Percentiles rank a stretch among this genome's conserved stretches.
phyloP scores from a whole-genome alignment of 2,329 filamentous ascomycete genomes.

The Fusarium chlamydosporum region DNA sequence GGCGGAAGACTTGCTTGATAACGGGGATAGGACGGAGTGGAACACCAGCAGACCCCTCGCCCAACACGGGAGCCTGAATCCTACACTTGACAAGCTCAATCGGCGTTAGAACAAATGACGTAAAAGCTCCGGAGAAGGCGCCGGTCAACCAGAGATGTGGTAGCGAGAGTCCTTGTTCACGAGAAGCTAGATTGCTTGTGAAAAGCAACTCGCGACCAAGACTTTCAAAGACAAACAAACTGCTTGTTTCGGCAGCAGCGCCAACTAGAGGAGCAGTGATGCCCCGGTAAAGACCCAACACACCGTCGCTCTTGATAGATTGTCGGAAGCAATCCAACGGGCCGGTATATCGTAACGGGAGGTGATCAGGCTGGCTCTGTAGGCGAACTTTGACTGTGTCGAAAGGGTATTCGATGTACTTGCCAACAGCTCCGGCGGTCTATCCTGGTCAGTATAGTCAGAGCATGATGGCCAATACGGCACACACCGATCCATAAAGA shows the following conservation, averaged over 20 bases:
- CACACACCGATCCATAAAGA: constrained; percentile 83
- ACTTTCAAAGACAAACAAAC: constrained; percentile 92
- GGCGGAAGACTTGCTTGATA: constrained; percentile 82
- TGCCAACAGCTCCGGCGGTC: constrained; percentile 88
- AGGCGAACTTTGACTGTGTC: constrained; percentile 98
- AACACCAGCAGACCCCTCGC: constrained; percentile 59
- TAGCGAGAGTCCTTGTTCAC: constrained; percentile 77
- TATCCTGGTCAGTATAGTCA: constrained; percentile 53
- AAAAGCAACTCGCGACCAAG: constrained; percentile 77
- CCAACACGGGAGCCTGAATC: constrained; percentile 81
- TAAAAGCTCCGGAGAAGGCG: constrained; percentile 88
- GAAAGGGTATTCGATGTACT: constrained; percentile 98
- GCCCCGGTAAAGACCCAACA: constrained; percentile 87
- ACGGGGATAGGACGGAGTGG: constrained; percentile 76
- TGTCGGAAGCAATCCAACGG: constrained; percentile 95
- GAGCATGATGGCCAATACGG: background rate
- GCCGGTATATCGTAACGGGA: constrained; percentile 85
- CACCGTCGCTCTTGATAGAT: constrained; percentile 83
- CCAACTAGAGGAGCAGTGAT: constrained; percentile 92
- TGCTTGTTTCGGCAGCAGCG: constrained; percentile 92
- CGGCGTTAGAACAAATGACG: constrained; percentile 90
- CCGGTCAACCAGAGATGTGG: constrained; percentile 82
- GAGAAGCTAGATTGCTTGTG: constrained; percentile 62
- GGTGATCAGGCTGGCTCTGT: constrained; percentile 91
- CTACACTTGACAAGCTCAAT: constrained; percentile 99